These are phyloP conservation scores for Fusarium temperatum DNA, from an alignment of 2,329 filamentous ascomycete genomes.

Conservation along the genomic window DNA sequence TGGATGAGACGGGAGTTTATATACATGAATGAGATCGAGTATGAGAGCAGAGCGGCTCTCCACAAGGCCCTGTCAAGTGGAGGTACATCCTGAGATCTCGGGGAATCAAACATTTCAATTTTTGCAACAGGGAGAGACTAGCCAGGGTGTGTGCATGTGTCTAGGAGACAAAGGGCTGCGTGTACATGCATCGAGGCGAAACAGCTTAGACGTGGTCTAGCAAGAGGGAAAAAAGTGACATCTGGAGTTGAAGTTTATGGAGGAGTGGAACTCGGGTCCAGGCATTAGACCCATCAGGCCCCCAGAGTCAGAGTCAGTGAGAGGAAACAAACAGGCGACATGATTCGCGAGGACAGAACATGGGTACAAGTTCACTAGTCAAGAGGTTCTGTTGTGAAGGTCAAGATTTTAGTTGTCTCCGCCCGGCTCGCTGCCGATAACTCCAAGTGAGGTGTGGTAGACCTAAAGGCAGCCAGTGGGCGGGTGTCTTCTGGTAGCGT, in stretches of 20 bases:
- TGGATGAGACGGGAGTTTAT: constrained; percentile 16
- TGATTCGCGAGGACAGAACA: constrained; percentile 36
- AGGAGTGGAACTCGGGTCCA: constrained; percentile 16
- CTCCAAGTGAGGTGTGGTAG: constrained; percentile 21
- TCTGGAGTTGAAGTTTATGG: constrained; percentile 6
- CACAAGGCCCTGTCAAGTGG: not conserved
- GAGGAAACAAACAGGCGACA: constrained; percentile 19
- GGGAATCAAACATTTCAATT: constrained; percentile 11
- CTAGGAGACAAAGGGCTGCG: constrained; percentile 28
- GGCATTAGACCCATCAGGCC: constrained; percentile 15
- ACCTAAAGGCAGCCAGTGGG: constrained; percentile 23
- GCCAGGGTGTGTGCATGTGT: constrained; percentile 8
- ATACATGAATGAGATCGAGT: not conserved
- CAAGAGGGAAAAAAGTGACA: constrained; percentile 9
- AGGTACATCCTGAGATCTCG: constrained; percentile 20
- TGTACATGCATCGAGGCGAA: constrained; percentile 30
- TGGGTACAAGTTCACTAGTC: constrained; percentile 29
- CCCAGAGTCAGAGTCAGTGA: constrained; percentile 22
- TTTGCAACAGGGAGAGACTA: not conserved
- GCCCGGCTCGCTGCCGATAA: constrained; percentile 33
- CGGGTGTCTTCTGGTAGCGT: constrained; percentile 1
- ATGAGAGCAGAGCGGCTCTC: constrained; percentile 7
- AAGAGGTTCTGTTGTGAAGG: constrained; percentile 1
- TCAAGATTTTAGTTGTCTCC: constrained; percentile 8
- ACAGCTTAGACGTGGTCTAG: constrained; percentile 25